These are phyloP conservation scores for Pichia nanzhaoensis DNA, from an alignment of 805 yeast genomes.

Conservation along the genomic window DNA sequence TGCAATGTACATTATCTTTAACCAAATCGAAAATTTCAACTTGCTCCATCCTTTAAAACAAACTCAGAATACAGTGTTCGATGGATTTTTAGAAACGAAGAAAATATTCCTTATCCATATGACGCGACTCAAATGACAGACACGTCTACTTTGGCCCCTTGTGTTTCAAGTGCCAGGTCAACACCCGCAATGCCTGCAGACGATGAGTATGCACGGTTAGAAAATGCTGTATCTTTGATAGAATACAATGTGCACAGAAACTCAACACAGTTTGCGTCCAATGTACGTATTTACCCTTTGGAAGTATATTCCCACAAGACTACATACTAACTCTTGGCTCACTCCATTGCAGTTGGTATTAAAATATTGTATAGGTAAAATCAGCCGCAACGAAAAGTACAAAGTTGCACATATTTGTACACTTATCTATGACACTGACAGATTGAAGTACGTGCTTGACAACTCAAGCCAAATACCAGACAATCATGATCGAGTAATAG, in stretches of 20 bases:
- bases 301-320: too few relatives aligned
- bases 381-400: neutral
- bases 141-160: too few relatives aligned
- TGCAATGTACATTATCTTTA: too few relatives aligned
- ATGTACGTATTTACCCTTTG: constrained; percentile 12
- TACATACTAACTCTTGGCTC: neutral
- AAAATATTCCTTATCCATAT: too few relatives aligned
- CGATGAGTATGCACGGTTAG: neutral
- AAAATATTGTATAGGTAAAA: constrained; percentile 14
- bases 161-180: too few relatives aligned
- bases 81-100: too few relatives aligned
- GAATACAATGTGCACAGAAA: neutral
- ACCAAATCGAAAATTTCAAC: too few relatives aligned
- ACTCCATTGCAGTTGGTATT: constrained; percentile 15
- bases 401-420: constrained; percentile 14
- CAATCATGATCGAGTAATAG: neutral
- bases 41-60: too few relatives aligned
- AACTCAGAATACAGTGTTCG: too few relatives aligned
- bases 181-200: neutral
- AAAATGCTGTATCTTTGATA: neutral
- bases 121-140: too few relatives aligned
- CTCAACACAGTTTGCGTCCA: constrained; percentile 10
- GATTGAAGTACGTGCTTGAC: neutral
- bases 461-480: neutral
- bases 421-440: constrained; percentile 3